A percentile compares a stretch with the other conserved stretches of the same genome.
phyloP scores from a whole-genome alignment of 306 rosid genomes.

The Dicorynia guianensis region DNA sequence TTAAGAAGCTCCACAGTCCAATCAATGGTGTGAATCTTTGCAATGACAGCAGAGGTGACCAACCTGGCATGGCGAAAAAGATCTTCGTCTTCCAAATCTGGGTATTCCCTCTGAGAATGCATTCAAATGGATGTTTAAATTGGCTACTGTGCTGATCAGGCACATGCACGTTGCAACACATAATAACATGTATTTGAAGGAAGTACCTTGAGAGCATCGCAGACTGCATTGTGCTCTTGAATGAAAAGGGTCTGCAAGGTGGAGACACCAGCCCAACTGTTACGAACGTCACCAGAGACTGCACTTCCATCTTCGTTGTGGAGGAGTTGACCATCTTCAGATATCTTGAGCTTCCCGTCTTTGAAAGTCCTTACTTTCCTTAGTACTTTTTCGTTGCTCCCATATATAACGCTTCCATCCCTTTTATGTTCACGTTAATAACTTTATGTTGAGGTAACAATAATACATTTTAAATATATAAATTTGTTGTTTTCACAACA shows the following conservation, averaged over 20 bases:
- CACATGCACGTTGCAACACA: not conserved
- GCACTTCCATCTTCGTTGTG: conserved; percentile 59
- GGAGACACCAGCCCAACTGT: conserved; percentile 75
- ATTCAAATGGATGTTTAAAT: not conserved
- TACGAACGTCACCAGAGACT: conserved; percentile 61
- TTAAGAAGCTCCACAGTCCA: conserved; percentile 79
- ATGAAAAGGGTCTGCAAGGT: conserved; percentile 61
- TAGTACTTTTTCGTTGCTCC: conserved; percentile 52
- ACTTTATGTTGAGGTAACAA: too few relatives aligned
- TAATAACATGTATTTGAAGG: not conserved
- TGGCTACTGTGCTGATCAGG: not conserved
- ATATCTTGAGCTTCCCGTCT: conserved; percentile 67
- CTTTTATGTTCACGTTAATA: conserved; percentile 15
- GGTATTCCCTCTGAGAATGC: conserved; percentile 42
- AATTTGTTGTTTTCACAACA: too few relatives aligned
- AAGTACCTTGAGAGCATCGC: conserved; percentile 63
- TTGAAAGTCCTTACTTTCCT: conserved; percentile 51
- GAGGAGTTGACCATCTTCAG: conserved; percentile 50
- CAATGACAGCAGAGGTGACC: conserved; percentile 72
- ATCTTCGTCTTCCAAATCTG: conserved; percentile 51
- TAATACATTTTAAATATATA: too few relatives aligned
- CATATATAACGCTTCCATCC: conserved; percentile 72
- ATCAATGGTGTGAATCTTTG: conserved; percentile 70
- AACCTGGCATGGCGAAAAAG: conserved; percentile 65
- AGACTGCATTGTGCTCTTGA: conserved; percentile 64